phyloP scores from a whole-genome alignment of 495 filamentous ascomycete genomes.

The Rhizodiscina lignyota region DNA sequence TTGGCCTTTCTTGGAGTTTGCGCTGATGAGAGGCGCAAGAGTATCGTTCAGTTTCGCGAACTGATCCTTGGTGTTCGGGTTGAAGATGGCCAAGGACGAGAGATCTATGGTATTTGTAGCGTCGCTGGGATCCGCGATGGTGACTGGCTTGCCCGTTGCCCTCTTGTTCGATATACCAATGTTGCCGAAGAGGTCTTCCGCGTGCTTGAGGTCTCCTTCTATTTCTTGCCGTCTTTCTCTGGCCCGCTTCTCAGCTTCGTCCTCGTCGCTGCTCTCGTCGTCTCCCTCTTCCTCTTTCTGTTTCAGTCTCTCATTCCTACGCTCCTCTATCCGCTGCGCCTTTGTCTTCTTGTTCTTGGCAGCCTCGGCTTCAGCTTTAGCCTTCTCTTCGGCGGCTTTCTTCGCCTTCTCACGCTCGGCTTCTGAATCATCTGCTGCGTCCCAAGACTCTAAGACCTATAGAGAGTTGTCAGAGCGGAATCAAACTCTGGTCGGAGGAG shows the following conservation, averaged over 20 bases:
- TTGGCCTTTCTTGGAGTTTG: conserved; percentile 72
- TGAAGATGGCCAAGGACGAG: conserved; percentile 63
- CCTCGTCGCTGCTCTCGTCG: conserved; percentile 42
- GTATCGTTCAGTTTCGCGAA: conserved; percentile 60
- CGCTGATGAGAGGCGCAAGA: conserved; percentile 55
- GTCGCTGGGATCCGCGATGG: conserved; percentile 47
- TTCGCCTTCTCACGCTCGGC: conserved; percentile 88
- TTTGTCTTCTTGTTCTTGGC: conserved; percentile 86
- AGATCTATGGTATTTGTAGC: conserved; percentile 69
- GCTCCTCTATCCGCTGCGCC: conserved; percentile 74
- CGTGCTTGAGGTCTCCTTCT: conserved; percentile 79
- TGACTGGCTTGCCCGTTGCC: conserved; percentile 41
- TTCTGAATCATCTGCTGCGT: conserved; percentile 92
- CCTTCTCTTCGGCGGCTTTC: conserved; percentile 70
- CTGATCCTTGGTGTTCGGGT: conserved; percentile 70
- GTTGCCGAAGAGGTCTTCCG: conserved; percentile 74
- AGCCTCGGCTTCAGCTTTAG: conserved; percentile 80
- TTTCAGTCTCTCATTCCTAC: conserved; percentile 28
- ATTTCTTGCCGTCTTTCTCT: conserved; percentile 63
- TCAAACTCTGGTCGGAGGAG: background rate
- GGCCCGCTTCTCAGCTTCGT: conserved; percentile 51
- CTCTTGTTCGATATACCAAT: conserved; percentile 40
- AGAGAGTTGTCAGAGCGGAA: conserved; percentile 5
- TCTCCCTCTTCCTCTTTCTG: conserved; percentile 34
- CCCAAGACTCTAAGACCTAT: conserved; percentile 92